These are phyloP conservation scores for Cerrena zonata DNA, from an alignment of 1,284 basidiomycete genomes.

Conservation along the genomic window DNA sequence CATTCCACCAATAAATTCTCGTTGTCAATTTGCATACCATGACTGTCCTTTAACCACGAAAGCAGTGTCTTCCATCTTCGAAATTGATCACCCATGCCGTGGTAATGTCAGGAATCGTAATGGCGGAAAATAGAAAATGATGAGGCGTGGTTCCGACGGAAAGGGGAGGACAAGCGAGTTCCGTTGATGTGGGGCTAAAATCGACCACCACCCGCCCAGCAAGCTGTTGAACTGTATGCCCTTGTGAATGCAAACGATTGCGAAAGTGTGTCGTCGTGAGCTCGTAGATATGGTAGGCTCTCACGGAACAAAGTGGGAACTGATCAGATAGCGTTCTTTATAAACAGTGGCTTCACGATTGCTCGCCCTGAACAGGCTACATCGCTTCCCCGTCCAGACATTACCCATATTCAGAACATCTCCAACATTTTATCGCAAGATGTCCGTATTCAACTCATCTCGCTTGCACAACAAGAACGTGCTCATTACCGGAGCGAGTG, in stretches of 20 bases:
- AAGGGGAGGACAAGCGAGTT: neutral
- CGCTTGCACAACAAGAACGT: conserved; percentile 80
- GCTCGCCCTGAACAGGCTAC: neutral
- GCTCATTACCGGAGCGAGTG: conserved; percentile 80
- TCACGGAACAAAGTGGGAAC: conserved; percentile 7
- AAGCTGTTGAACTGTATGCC: neutral
- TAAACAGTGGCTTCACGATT: conserved; percentile 4
- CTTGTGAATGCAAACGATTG: conserved; percentile 3
- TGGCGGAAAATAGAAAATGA: neutral
- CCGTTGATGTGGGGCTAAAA: neutral
- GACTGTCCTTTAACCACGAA: conserved; percentile 44
- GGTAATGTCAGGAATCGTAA: neutral
- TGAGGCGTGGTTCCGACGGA: conserved; percentile 2
- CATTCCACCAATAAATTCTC: conserved; percentile 41
- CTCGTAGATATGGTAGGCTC: conserved; percentile 1
- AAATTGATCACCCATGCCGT: conserved; percentile 22
- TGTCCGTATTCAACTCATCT: conserved; percentile 76
- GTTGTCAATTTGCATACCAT: conserved; percentile 42
- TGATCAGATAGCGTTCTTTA: conserved; percentile 16
- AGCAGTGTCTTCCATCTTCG: conserved; percentile 51
- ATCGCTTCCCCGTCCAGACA: neutral
- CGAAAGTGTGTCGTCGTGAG: conserved; percentile 3
- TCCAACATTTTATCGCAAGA: conserved; percentile 27
- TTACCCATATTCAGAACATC: conserved; percentile 8
- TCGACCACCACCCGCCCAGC: neutral